Evolutionary conservation across 2,329 filamentous ascomycete genomes (phyloP).

Genomic region (Hymenoscyphus salicellus): DNA sequence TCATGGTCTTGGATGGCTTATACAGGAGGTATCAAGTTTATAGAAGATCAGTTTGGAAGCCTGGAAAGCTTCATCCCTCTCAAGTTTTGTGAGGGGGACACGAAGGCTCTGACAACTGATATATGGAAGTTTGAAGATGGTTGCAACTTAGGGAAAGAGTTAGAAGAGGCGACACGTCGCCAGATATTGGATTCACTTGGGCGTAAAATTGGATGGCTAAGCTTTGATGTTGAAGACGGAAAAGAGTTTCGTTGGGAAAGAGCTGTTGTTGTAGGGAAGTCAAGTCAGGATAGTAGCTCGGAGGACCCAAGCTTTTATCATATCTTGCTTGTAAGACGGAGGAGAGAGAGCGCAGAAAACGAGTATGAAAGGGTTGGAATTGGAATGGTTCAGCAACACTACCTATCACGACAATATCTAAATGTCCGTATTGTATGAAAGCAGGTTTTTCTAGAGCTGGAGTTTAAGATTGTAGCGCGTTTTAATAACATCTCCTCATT

Average conservation of each 20-base stretch:
- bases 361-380: constrained; percentile 4
- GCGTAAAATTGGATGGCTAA: constrained; percentile 5
- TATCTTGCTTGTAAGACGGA: neutral
- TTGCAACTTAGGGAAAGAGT: neutral
- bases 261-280: constrained; percentile 9
- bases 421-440: no score
- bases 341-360: neutral
- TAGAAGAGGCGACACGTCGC: neutral
- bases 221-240: constrained; percentile 4
- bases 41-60: neutral
- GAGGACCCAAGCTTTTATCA: neutral
- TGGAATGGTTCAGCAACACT: constrained; percentile 5
- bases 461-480: no score
- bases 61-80: neutral
- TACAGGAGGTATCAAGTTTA: constrained; percentile 13
- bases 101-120: constrained; percentile 2
- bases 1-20: constrained; percentile 17
- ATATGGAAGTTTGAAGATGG: constrained; percentile 3
- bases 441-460: no score
- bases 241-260: neutral
- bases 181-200: constrained; percentile 7
- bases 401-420: no score
- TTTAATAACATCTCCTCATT: no score
- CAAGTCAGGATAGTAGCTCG: neutral
- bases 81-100: neutral